Conservation (phyloP, 306 rosid species). For the Malus sieversii region DNA sequence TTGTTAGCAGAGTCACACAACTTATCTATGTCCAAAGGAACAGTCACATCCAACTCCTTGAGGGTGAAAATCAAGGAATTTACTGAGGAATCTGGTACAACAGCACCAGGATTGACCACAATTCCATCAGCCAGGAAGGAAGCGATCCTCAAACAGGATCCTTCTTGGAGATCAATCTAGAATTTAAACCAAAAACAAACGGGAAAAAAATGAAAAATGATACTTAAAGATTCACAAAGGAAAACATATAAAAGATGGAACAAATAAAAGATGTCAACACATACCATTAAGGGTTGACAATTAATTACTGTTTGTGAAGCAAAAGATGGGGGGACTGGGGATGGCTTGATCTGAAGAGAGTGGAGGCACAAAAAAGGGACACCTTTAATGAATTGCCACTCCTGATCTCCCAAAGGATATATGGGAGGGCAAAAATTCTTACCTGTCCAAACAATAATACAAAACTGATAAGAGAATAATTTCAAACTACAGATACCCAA, state of each 20-base stretch:
- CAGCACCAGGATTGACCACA: conserved; percentile 66
- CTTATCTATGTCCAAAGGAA: conserved; percentile 53
- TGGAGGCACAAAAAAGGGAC: conserved; percentile 72
- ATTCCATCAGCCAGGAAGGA: conserved; percentile 91
- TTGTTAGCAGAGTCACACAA: conserved; percentile 28
- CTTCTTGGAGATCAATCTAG: conserved; percentile 90
- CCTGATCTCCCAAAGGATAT: conserved; percentile 73
- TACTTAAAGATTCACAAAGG: conserved; percentile 5
- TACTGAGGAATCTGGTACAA: conserved; percentile 79
- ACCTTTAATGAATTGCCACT: conserved; percentile 55
- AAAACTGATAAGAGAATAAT: conserved; percentile 16
- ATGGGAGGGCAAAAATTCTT: conserved; percentile 80
- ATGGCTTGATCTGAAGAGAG: conserved; percentile 75
- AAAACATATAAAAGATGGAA: background rate
- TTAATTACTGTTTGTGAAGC: conserved; percentile 84
- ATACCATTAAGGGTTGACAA: conserved; percentile 88
- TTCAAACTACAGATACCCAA: conserved; percentile 6
- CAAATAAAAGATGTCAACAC: background rate
- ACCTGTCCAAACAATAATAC: conserved; percentile 48
- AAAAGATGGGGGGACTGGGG: conserved; percentile 80
- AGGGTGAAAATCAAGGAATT: conserved; percentile 59
- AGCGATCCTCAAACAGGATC: conserved; percentile 81
- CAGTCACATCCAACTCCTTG: conserved; percentile 62
- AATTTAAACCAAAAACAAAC: conserved; percentile 2
- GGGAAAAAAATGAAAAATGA: background rate